Base-by-base conservation (phyloP, 2,329 filamentous ascomycete species). In the Geosmithia putterillii region DNA sequence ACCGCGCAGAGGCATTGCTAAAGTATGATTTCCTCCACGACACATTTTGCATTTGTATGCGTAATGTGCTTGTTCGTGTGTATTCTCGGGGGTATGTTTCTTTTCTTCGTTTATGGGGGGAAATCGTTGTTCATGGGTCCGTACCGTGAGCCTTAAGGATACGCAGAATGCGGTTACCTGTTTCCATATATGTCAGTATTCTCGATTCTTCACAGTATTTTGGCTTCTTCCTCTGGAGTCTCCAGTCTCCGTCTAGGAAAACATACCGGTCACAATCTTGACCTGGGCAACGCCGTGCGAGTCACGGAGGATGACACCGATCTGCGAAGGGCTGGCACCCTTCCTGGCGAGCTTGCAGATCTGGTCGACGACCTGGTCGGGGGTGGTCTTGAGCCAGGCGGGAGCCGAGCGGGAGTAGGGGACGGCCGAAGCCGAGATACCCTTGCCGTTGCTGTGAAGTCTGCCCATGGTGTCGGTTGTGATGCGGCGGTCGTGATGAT, bases 361-460 rank as follows among this genome's bases (percentile, higher is more conserved):
- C 76, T 96, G 89, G 67, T 98, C 92, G 60, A 95, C 87, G 68
- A 98, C 88, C 76, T 94, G 87, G 62, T 95, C 88, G 65, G 92
- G 89, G 59, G 88, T 95, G 74, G 87, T 94, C 85, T 98, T 98
- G 71, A 96, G 77, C 92, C 92, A 98, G 57, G 89, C 79, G 50
- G 92, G 90, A 53, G 88, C 68, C 59, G 79, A 81, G 74, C 92
- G 90, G 57, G 87, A 95, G 83, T 96, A 98, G 65, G 94, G 92
- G 71, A 96, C 74, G 62, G 92, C 87, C 52, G 87, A 95, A 73
- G 86, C 73, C 57, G 87, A 88, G 74, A 98, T 98, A 72, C 92
- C 94, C 86, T 96, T 96, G 76, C 92, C 90, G 64, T 95, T 95
- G 80, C 79, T 86, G 83, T 98, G 94, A 83, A 96, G 83, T 79